These are phyloP conservation scores for Parietaria judaica DNA, from an alignment of 306 rosid species.

Conservation along the genomic window DNA sequence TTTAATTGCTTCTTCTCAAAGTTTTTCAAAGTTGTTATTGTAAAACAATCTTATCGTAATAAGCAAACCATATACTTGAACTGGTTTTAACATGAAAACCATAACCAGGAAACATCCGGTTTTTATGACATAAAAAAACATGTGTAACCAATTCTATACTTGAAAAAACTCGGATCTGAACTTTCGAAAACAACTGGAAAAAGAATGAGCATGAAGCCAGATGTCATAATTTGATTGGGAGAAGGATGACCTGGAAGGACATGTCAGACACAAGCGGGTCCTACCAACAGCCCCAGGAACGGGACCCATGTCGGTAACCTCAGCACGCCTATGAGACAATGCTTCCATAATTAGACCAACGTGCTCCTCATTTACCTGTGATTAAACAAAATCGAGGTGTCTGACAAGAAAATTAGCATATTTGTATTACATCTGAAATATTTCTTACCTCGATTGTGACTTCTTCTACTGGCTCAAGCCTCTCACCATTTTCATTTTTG, in stretches of 20 bases:
- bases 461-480: constrained; percentile 95
- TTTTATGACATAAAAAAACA: no score
- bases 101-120: no score
- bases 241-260: constrained; percentile 72
- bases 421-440: constrained; percentile 10
- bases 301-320: constrained; percentile 91
- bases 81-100: no score
- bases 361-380: constrained; percentile 88
- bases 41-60: not conserved
- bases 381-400: constrained; percentile 12
- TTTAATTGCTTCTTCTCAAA: not conserved
- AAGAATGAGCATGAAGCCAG: not conserved
- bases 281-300: constrained; percentile 79
- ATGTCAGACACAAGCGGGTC: constrained; percentile 75
- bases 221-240: not conserved
- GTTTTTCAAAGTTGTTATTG: not conserved
- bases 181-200: no score
- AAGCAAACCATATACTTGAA: no score
- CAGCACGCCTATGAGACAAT: constrained; percentile 87
- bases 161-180: no score
- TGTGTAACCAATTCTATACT: no score
- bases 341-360: constrained; percentile 97
- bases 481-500: constrained; percentile 60
- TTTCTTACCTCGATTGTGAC: constrained; percentile 81
- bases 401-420: constrained; percentile 10